Percentiles rank a stretch among this genome's conserved stretches.
Evolutionary conservation across 306 rosid genomes (phyloP).

Genomic region (Rubus idaeus): DNA sequence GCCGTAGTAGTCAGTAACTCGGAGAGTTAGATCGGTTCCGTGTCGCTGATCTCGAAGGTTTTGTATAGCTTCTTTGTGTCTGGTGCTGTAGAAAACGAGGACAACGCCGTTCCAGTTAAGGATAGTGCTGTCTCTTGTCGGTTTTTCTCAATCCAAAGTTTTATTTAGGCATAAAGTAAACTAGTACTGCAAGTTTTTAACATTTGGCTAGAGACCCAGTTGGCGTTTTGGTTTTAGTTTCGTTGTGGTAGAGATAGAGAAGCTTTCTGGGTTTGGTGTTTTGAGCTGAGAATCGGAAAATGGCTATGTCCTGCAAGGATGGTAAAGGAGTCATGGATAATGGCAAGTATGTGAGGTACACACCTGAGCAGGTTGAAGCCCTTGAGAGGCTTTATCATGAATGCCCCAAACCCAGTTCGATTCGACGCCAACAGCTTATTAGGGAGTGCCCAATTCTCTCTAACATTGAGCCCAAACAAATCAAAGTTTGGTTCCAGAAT

Average conservation of each 20-base stretch:
- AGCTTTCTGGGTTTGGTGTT: conserved; percentile 30
- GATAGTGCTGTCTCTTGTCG: conserved; percentile 30
- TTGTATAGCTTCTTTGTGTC: conserved; percentile 45
- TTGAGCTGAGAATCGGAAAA: conserved; percentile 30
- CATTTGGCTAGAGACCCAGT: conserved; percentile 12
- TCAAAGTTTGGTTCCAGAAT: conserved; percentile 98
- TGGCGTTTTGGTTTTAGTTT: conserved; percentile 14
- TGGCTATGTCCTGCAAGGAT: conserved; percentile 99
- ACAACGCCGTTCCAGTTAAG: conserved; percentile 32
- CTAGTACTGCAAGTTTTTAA: conserved; percentile 12
- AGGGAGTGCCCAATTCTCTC: conserved; percentile 95
- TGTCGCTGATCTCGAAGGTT: conserved; percentile 61
- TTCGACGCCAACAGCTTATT: conserved; percentile 94
- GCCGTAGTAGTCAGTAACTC: conserved; percentile 5
- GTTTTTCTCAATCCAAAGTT: conserved; percentile 10
- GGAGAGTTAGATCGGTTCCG: conserved; percentile 41
- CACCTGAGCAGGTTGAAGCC: conserved; percentile 99
- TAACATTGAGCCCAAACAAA: conserved; percentile 89
- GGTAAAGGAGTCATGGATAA: conserved; percentile 70
- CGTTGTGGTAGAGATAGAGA: conserved; percentile 3
- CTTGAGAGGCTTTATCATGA: conserved; percentile 94
- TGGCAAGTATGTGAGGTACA: conserved; percentile 94
- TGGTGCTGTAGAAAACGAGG: conserved; percentile 44
- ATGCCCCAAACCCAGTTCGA: conserved; percentile 98
- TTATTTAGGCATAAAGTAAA: conserved; percentile 8